Evolutionary conservation across 371 early-diverging fungal species (phyloP).

Genomic region (Mortierella sp.): DNA sequence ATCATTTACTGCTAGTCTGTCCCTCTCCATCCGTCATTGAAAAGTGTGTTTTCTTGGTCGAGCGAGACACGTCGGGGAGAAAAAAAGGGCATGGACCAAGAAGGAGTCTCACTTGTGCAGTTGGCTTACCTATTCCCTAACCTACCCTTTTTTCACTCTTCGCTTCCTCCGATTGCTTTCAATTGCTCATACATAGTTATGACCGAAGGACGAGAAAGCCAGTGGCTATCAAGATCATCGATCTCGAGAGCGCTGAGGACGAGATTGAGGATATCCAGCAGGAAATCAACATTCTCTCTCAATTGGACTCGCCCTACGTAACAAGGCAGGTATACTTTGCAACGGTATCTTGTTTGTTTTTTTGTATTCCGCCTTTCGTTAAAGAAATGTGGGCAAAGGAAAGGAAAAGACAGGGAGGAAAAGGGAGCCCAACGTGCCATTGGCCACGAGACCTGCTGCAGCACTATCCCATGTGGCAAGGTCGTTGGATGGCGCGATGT

Average conservation of each 20-base stretch:
- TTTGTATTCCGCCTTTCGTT: not conserved
- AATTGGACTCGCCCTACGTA: constrained; percentile 91
- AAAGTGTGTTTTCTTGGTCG: not conserved
- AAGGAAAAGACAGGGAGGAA: not conserved
- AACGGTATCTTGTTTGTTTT: not conserved
- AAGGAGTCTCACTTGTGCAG: not conserved
- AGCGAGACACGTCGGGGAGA: constrained; percentile 6
- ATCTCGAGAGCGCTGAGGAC: constrained; percentile 95
- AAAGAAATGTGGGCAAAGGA: not conserved
- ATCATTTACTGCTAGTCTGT: not conserved
- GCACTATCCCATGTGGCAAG: not conserved
- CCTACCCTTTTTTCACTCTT: constrained; percentile 3
- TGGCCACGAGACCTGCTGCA: constrained; percentile 16
- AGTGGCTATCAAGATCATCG: constrained; percentile 95
- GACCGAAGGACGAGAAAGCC: constrained; percentile 82
- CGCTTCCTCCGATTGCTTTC: not conserved
- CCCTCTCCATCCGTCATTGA: not conserved
- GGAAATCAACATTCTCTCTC: constrained; percentile 96
- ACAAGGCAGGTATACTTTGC: constrained; percentile 75
- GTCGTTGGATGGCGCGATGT: constrained; percentile 1
- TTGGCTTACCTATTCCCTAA: constrained; percentile 9
- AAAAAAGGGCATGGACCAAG: constrained; percentile 15
- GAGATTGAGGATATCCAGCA: constrained; percentile 98
- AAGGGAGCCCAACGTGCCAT: constrained; percentile 12
- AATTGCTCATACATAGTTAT: constrained; percentile 62